Evolutionary conservation across 2,329 filamentous ascomycete species (phyloP).

Genomic region (Penicillium sp.): DNA sequence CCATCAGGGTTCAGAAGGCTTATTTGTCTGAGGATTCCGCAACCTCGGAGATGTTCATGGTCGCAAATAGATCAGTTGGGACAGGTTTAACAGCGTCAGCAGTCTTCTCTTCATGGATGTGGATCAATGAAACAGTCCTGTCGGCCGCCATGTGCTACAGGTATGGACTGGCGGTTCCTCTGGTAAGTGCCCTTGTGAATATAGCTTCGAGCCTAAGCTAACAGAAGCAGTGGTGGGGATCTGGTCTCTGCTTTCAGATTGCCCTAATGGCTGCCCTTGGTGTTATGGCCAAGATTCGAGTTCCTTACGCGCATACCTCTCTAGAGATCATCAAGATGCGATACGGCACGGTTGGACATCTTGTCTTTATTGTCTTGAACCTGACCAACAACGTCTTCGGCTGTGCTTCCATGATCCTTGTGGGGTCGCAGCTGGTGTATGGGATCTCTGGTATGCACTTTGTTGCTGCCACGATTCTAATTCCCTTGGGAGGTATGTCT

Average conservation of each 20-base stretch:
- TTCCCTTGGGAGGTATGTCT: slow-evolving; percentile 51
- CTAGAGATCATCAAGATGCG: slow-evolving; percentile 56
- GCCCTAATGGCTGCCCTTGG: slow-evolving; percentile 56
- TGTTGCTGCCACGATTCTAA: slow-evolving; percentile 52
- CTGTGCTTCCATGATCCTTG: slow-evolving; percentile 53
- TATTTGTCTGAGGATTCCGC: slow-evolving; percentile 38
- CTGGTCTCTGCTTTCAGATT: slow-evolving; percentile 54
- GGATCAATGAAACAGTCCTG: slow-evolving; percentile 45
- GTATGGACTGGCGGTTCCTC: slow-evolving; percentile 41
- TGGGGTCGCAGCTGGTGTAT: slow-evolving; percentile 51
- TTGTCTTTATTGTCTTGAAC: slow-evolving; percentile 49
- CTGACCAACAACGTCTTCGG: slow-evolving; percentile 52
- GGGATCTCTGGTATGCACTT: slow-evolving; percentile 56
- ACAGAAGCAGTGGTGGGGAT: slow-evolving; percentile 40
- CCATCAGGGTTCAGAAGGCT: slow-evolving; percentile 51
- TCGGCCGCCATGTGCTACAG: slow-evolving; percentile 40
- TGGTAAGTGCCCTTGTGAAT: slow-evolving; percentile 28
- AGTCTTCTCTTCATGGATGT: slow-evolving; percentile 47
- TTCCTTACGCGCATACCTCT: slow-evolving; percentile 57
- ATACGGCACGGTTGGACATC: slow-evolving; percentile 51
- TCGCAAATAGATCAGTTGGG: slow-evolving; percentile 44
- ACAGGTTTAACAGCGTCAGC: slow-evolving; percentile 44
- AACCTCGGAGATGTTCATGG: slow-evolving; percentile 51
- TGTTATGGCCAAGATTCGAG: slow-evolving; percentile 55
- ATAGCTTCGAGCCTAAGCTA: background rate